Evolutionary conservation across 2,329 filamentous ascomycete species (phyloP).

Genomic region (Epichloe scottii): DNA sequence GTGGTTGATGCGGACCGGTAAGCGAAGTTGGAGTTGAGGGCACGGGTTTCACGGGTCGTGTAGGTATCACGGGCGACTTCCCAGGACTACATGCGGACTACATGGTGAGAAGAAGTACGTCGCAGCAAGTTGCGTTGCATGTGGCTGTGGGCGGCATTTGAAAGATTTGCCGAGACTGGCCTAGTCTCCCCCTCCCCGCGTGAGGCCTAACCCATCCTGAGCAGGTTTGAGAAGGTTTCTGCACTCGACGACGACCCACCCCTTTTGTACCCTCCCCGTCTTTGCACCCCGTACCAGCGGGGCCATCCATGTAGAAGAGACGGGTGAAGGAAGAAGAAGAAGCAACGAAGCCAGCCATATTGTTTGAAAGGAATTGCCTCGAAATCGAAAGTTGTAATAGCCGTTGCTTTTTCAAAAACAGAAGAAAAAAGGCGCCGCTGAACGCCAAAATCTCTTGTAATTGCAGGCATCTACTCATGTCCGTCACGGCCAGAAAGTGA

Average conservation of each 20-base stretch:
- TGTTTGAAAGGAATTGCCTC: too few species aligned
- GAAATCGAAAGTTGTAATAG: not conserved
- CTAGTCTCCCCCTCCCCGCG: too few species aligned
- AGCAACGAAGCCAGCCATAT: not conserved
- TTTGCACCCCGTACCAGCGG: conserved; percentile 17
- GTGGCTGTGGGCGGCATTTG: too few species aligned
- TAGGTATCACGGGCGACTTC: too few species aligned
- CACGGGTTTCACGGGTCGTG: too few species aligned
- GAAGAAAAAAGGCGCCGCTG: not conserved
- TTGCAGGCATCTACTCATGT: not conserved
- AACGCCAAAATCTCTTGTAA: not conserved
- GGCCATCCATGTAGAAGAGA: not conserved
- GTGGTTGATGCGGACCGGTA: too few species aligned
- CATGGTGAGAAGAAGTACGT: too few species aligned
- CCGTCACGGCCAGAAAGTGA: not conserved
- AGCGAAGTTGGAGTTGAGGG: too few species aligned
- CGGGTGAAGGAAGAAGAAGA: not conserved
- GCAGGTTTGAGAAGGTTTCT: conserved; percentile 42
- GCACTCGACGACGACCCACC: conserved; percentile 5
- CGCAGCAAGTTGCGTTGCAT: too few species aligned
- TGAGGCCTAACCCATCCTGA: conserved; percentile 21
- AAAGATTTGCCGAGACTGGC: too few species aligned
- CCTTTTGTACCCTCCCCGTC: too few species aligned
- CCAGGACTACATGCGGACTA: too few species aligned
- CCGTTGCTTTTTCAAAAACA: not conserved